Conservation (phyloP, 495 filamentous ascomycete species). For the Penicillium paxilli region DNA sequence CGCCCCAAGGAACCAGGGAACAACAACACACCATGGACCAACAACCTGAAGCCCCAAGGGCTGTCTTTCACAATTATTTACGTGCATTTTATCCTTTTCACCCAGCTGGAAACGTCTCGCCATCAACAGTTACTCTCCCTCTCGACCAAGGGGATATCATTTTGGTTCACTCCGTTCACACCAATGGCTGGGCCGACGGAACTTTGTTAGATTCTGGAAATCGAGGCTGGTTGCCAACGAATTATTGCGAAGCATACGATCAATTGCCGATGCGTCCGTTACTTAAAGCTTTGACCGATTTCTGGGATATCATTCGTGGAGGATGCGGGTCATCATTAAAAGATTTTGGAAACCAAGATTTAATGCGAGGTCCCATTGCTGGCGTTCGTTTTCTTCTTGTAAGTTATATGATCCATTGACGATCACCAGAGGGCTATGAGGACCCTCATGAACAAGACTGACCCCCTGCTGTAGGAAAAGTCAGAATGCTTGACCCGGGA, state of each 20-base stretch:
- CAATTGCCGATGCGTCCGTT: slow-evolving; percentile 80
- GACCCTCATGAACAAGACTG: background rate
- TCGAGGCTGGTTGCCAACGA: slow-evolving; percentile 95
- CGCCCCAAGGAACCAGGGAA: slow-evolving; percentile 60
- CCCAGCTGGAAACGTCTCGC: slow-evolving; percentile 67
- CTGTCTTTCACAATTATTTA: slow-evolving; percentile 89
- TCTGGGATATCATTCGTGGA: slow-evolving; percentile 88
- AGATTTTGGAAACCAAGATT: slow-evolving; percentile 82
- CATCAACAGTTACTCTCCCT: slow-evolving; percentile 80
- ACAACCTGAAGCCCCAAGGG: slow-evolving; percentile 46
- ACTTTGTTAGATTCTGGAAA: slow-evolving; percentile 87
- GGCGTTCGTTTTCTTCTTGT: slow-evolving; percentile 89
- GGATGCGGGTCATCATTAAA: slow-evolving; percentile 62
- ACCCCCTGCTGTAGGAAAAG: slow-evolving; percentile 62
- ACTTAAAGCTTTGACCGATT: slow-evolving; percentile 81
- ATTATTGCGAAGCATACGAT: slow-evolving; percentile 96
- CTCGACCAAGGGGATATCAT: slow-evolving; percentile 90
- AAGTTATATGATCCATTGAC: no score
- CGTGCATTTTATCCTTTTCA: slow-evolving; percentile 96
- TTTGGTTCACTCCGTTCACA: slow-evolving; percentile 93
- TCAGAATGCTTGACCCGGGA: slow-evolving; percentile 87
- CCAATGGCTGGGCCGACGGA: slow-evolving; percentile 98
- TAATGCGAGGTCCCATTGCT: slow-evolving; percentile 88
- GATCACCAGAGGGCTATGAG: no score
- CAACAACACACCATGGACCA: slow-evolving; percentile 54